phyloP scores from a whole-genome alignment of 768 basidiomycete species.

The Termitomyces sp. region DNA sequence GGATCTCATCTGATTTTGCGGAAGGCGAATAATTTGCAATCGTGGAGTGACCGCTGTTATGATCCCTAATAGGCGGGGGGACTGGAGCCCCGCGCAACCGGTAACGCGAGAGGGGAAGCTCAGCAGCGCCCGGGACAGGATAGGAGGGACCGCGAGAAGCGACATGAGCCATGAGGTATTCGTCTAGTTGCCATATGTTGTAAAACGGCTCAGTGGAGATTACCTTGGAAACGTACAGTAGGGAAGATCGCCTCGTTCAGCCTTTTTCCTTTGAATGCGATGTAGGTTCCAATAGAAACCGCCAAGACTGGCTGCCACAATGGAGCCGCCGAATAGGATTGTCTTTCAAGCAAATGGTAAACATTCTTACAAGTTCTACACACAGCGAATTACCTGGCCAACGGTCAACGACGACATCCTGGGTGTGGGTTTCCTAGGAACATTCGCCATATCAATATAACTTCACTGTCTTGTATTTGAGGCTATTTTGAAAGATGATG shows the following conservation, averaged over 20 bases:
- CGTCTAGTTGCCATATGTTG: slow-evolving; percentile 17
- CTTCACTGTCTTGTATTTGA: neutral
- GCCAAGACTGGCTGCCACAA: slow-evolving; percentile 20
- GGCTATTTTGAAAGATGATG: neutral
- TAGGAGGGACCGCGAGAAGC: slow-evolving; percentile 3
- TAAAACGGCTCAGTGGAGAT: neutral
- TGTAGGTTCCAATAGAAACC: slow-evolving; percentile 25
- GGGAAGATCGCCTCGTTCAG: slow-evolving; percentile 21
- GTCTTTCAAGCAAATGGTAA: slow-evolving; percentile 11
- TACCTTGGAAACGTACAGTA: slow-evolving; percentile 18
- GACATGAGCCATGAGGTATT: slow-evolving; percentile 24
- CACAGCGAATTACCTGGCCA: slow-evolving; percentile 4
- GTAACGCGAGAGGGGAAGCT: slow-evolving; percentile 9
- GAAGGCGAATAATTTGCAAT: slow-evolving; percentile 19
- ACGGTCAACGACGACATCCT: neutral
- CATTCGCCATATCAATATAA: neutral
- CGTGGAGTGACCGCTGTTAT: slow-evolving; percentile 21
- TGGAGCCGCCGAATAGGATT: slow-evolving; percentile 21
- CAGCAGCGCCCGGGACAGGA: slow-evolving; percentile 7
- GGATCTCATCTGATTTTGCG: slow-evolving; percentile 4
- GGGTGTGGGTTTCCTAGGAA: neutral
- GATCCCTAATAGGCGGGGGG: slow-evolving; percentile 17
- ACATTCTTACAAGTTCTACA: neutral
- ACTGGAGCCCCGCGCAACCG: slow-evolving; percentile 11
- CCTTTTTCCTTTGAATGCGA: slow-evolving; percentile 20